phyloP scores from a whole-genome alignment of 257 asterid genomes.

The Jacaranda mimosifolia region DNA sequence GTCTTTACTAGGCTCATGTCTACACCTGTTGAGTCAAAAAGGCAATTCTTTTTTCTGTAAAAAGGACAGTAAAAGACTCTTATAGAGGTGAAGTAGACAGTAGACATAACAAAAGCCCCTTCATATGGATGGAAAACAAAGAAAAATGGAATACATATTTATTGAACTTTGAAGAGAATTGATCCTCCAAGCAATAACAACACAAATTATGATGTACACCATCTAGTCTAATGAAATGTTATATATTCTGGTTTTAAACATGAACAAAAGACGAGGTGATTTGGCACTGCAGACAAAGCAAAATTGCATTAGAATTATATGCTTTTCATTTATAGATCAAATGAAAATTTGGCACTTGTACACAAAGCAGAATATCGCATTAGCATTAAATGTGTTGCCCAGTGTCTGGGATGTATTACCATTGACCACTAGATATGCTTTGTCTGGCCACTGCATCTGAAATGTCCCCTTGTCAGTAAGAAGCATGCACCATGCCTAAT shows the following conservation, averaged over 20 bases:
- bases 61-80: constrained; percentile 11
- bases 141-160: not conserved
- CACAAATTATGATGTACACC: not conserved
- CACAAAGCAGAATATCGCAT: constrained; percentile 20
- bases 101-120: constrained; percentile 24
- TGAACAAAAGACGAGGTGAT: constrained; percentile 5
- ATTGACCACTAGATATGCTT: constrained; percentile 92
- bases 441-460: constrained; percentile 98
- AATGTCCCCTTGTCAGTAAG: constrained; percentile 91
- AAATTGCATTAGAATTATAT: not conserved
- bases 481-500: constrained; percentile 97
- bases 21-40: constrained; percentile 60
- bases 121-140: constrained; percentile 10
- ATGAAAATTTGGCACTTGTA: not conserved
- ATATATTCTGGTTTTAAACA: constrained; percentile 3
- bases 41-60: constrained; percentile 1
- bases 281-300: not conserved
- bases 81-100: not conserved
- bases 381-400: too few relatives aligned
- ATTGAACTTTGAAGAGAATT: constrained; percentile 12
- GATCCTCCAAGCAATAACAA: not conserved
- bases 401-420: constrained; percentile 56
- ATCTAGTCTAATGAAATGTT: constrained; percentile 13
- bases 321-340: not conserved
- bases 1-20: constrained; percentile 81